Conservation (phyloP, 345 rosid genomes). For the Fremontodendron californicum region DNA sequence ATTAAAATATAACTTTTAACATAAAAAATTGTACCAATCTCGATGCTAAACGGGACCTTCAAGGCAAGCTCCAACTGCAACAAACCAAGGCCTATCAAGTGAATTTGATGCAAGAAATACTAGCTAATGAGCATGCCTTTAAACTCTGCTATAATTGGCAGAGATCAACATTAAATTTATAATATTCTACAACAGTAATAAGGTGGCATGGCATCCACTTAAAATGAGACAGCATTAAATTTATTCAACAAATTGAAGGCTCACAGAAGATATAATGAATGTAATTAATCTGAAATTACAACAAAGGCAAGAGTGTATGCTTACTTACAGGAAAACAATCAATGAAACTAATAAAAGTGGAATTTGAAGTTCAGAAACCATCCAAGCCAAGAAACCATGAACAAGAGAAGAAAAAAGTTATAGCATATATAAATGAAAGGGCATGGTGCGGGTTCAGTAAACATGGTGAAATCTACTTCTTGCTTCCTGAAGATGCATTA, state of each 20-base stretch:
- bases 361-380: too few species aligned
- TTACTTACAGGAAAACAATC: not conserved
- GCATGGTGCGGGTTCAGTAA: not conserved
- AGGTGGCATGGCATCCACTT: not conserved
- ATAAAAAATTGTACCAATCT: too few species aligned
- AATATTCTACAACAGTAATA: too few species aligned
- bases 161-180: too few species aligned
- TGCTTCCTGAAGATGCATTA: not conserved
- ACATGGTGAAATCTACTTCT: not conserved
- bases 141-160: too few species aligned
- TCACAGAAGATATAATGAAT: not conserved
- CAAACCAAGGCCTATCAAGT: too few species aligned
- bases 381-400: not conserved
- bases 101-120: too few species aligned
- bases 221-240: not conserved
- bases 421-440: not conserved
- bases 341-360: not conserved
- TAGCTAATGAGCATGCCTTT: too few species aligned
- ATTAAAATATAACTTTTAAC: too few species aligned
- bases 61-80: too few species aligned
- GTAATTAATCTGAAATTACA: slow-evolving; percentile 1
- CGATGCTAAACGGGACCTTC: too few species aligned
- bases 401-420: not conserved
- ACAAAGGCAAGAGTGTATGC: not conserved
- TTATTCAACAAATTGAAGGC: not conserved